Conservation (phyloP, 2,329 filamentous ascomycete genomes). For the Sclerotiophoma versabilis region DNA sequence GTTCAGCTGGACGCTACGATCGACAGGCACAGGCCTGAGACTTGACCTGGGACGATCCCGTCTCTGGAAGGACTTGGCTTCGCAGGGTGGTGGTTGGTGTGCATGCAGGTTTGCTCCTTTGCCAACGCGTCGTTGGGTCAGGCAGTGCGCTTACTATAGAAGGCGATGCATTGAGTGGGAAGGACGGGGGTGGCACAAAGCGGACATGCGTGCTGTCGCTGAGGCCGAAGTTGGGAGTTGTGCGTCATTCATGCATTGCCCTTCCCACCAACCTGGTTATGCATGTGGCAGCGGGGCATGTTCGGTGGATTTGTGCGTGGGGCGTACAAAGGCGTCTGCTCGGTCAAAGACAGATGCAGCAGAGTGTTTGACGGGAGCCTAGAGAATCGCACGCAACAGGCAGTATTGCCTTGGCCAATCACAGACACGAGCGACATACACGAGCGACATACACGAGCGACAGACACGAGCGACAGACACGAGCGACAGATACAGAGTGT, state of each 20-base stretch:
- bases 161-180: neutral
- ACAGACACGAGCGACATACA: too few relatives aligned
- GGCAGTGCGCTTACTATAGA: neutral
- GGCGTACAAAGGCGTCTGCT: slow-evolving; percentile 7
- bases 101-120: slow-evolving; percentile 24
- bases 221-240: slow-evolving; percentile 22
- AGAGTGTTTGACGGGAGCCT: slow-evolving; percentile 16
- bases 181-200: slow-evolving; percentile 10
- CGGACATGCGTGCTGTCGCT: slow-evolving; percentile 19
- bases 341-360: neutral
- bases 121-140: neutral
- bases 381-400: slow-evolving; percentile 21
- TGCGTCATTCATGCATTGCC: slow-evolving; percentile 27
- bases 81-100: slow-evolving; percentile 23
- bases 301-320: slow-evolving; percentile 4
- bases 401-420: slow-evolving; percentile 21
- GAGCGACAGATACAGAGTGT: neutral
- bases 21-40: slow-evolving; percentile 29
- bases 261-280: slow-evolving; percentile 25
- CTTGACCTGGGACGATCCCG: slow-evolving; percentile 21
- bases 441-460: too few relatives aligned
- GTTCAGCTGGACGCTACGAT: slow-evolving; percentile 25
- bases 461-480: too few relatives aligned
- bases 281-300: slow-evolving; percentile 20
- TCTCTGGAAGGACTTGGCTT: slow-evolving; percentile 23